Base-by-base conservation (phyloP, 2,329 filamentous ascomycete genomes). In the Xenosphaeropsis pyriputrescens region DNA sequence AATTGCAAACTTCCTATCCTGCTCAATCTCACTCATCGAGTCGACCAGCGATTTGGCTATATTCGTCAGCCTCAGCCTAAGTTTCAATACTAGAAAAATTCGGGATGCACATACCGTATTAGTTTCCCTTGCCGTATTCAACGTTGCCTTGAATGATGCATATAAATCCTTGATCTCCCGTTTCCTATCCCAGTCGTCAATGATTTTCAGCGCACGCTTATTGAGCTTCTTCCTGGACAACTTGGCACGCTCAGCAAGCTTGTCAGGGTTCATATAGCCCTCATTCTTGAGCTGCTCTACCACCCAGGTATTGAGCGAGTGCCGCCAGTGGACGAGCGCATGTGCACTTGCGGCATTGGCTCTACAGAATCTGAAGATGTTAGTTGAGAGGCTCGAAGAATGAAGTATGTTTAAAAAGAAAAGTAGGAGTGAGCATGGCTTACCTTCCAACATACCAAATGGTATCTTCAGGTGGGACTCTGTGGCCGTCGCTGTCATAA, bases 261-360 rank as follows among this genome's bases (percentile, higher is more conserved):
- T 68, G 9, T 67, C 58, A 1, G 73, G 58, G 0, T 60, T 61
- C 44, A 79, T 63, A 44, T 79, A 67, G 0, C 73, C 75, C 41
- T 76, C 64, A 1, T 55, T 55, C 17, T 65, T 57, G 0, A 91
- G 69, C 38, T 70, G 72, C 18, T 68, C 65, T 17, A 79, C 64
- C 0, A 88, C 76, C 68, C 72, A 82, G 45, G 78, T 68, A 50
- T 82, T 78, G n/a, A 89, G 70, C 34, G 76, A 71, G 42, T 71
- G 72, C 40, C 79, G 78, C 84, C 84, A 88, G 57, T 91, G 84
- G 4, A 75, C 67, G 3, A 89, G 65, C 1, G 68, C 69, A 50
- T 89, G 83, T 0, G 80, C 78, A 30, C 77, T 77, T 45, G 75
- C 65, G 0, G 83, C 81, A 45, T 79, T 79, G 22, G 60, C 58